These are phyloP conservation scores for Dalechampia spathulata DNA, from an alignment of 441 rosid species.

Conservation along the genomic window DNA sequence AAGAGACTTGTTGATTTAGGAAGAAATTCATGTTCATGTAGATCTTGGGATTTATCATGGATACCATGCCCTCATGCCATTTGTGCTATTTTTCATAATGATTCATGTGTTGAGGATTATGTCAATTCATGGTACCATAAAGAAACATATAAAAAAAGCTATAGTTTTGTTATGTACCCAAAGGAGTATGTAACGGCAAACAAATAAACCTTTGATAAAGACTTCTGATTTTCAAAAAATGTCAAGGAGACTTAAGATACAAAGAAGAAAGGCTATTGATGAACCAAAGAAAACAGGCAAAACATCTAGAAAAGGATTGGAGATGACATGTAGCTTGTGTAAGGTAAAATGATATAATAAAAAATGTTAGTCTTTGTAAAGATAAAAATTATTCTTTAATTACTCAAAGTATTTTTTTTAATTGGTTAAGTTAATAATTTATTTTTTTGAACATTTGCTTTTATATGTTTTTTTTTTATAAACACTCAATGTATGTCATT, in stretches of 20 bases:
- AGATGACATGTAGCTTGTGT: no score
- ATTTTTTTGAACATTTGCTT: no score
- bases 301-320: neutral
- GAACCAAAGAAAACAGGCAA: neutral
- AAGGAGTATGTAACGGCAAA: neutral
- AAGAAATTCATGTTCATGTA: neutral
- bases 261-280: neutral
- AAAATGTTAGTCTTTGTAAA: neutral
- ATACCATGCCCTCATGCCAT: neutral
- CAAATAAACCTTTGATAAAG: neutral
- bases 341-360: no score
- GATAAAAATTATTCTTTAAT: no score
- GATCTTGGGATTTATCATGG: neutral
- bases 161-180: neutral
- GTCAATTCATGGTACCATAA: no score
- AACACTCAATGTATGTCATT: no score
- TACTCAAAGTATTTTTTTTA: no score
- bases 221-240: neutral
- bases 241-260: neutral
- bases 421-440: no score
- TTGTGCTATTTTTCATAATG: neutral
- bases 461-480: no score
- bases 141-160: neutral
- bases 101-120: neutral
- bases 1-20: no score